phyloP scores from a whole-genome alignment of 345 rosid species.

The Bruguiera sexangula region DNA sequence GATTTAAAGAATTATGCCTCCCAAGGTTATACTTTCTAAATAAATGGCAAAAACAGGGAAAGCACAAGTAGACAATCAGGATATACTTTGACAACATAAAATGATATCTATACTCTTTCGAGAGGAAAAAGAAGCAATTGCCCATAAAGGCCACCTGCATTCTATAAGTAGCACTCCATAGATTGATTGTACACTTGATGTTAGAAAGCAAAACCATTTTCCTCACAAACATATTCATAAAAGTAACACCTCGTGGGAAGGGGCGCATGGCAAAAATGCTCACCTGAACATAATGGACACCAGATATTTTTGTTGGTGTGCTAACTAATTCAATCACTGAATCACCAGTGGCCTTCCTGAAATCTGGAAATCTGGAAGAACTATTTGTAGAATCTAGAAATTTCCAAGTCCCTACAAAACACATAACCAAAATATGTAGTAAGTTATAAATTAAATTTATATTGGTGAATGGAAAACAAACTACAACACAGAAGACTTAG shows the following conservation, averaged over 20 bases:
- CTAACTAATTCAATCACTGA: conserved; percentile 82
- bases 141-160: too few species aligned
- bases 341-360: conserved; percentile 69
- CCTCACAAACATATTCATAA: too few species aligned
- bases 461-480: conserved; percentile 1
- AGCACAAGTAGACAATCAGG: too few species aligned
- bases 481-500: conserved; percentile 3
- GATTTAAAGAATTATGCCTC: too few species aligned
- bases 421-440: conserved; percentile 16
- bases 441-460: neutral
- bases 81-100: too few species aligned
- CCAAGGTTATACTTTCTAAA: too few species aligned
- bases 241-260: neutral
- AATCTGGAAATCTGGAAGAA: conserved; percentile 81
- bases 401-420: conserved; percentile 74
- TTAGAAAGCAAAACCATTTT: too few species aligned
- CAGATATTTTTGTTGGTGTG: conserved; percentile 78
- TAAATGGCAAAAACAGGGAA: too few species aligned
- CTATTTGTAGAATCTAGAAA: conserved; percentile 71
- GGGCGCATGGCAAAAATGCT: neutral
- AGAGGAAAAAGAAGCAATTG: too few species aligned
- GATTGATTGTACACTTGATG: too few species aligned
- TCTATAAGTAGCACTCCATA: too few species aligned
- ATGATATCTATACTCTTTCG: too few species aligned
- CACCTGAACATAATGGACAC: conserved; percentile 97